These are phyloP conservation scores for Sclerotinia glacialis DNA, from an alignment of 2,329 filamentous ascomycete genomes.

Conservation along the genomic window DNA sequence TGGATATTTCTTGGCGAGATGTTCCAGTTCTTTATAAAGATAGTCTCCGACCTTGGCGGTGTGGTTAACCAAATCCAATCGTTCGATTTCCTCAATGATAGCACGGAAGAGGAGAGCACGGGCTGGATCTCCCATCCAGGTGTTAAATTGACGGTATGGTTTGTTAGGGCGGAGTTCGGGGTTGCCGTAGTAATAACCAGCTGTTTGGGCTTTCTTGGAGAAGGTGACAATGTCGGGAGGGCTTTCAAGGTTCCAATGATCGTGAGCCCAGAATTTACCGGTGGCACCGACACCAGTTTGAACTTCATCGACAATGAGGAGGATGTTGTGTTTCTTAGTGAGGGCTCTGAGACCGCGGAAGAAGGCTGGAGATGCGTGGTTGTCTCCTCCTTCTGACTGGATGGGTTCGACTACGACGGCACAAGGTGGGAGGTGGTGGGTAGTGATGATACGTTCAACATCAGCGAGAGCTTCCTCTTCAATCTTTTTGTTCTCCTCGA, in stretches of 20 bases:
- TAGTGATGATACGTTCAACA: slow-evolving; percentile 68
- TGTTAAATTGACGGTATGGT: slow-evolving; percentile 84
- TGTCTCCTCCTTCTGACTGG: slow-evolving; percentile 81
- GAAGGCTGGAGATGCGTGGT: slow-evolving; percentile 76
- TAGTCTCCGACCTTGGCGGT: slow-evolving; percentile 61
- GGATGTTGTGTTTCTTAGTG: slow-evolving; percentile 65
- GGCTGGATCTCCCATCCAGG: slow-evolving; percentile 81
- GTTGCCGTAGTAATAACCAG: slow-evolving; percentile 79
- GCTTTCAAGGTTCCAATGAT: slow-evolving; percentile 71
- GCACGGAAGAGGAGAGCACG: slow-evolving; percentile 74
- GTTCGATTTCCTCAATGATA: slow-evolving; percentile 72
- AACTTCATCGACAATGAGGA: slow-evolving; percentile 81
- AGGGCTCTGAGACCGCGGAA: slow-evolving; percentile 72
- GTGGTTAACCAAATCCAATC: slow-evolving; percentile 64
- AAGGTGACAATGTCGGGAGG: slow-evolving; percentile 87
- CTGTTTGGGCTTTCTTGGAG: slow-evolving; percentile 82
- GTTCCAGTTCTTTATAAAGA: slow-evolving; percentile 63
- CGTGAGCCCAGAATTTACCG: slow-evolving; percentile 83
- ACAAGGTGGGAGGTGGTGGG: slow-evolving; percentile 65
- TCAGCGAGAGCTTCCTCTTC: slow-evolving; percentile 71
- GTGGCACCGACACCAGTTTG: slow-evolving; percentile 84
- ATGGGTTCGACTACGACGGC: slow-evolving; percentile 77
- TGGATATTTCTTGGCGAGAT: slow-evolving; percentile 63
- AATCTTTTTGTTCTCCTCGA: slow-evolving; percentile 66
- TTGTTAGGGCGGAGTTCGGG: slow-evolving; percentile 73